Evolutionary conservation across 1,284 basidiomycete species (phyloP).

Genomic region (Pseudozyma sp.): DNA sequence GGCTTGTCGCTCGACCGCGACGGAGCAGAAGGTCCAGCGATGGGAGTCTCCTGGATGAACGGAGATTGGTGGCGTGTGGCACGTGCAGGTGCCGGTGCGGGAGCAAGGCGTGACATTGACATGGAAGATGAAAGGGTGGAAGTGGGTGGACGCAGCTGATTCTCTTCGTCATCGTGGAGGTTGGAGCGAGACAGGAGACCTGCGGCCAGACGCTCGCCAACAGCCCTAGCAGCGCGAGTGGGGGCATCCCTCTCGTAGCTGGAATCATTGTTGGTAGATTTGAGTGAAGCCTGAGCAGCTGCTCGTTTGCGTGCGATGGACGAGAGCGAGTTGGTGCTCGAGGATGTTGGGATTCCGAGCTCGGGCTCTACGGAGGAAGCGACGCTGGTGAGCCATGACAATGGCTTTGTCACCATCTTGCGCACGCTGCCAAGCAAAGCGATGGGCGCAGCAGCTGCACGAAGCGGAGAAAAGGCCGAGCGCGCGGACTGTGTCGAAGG

Average conservation of each 20-base stretch:
- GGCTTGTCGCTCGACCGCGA: constrained; percentile 13
- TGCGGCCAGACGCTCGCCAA: constrained; percentile 48
- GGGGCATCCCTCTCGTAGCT: constrained; percentile 34
- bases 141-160: constrained; percentile 27
- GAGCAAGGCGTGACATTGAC: constrained; percentile 34
- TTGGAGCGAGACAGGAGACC: constrained; percentile 41
- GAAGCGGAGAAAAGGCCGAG: constrained; percentile 44
- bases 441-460: constrained; percentile 44
- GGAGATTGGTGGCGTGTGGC: constrained; percentile 13
- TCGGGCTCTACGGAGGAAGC: constrained; percentile 28
- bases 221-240: constrained; percentile 46
- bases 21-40: constrained; percentile 32
- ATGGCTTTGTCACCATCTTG: constrained; percentile 51
- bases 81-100: constrained; percentile 22
- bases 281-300: constrained; percentile 28
- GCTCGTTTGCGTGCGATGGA: constrained; percentile 44
- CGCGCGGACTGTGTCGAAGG: constrained; percentile 16
- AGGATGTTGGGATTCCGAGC: constrained; percentile 42
- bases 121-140: constrained; percentile 20
- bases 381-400: constrained; percentile 50
- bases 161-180: constrained; percentile 41
- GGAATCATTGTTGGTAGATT: constrained; percentile 7
- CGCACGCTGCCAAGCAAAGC: constrained; percentile 52
- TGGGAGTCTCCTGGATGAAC: constrained; percentile 9
- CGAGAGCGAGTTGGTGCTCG: constrained; percentile 47